phyloP scores from a whole-genome alignment of 2,329 filamentous ascomycete species.

The Exophiala sp. region DNA sequence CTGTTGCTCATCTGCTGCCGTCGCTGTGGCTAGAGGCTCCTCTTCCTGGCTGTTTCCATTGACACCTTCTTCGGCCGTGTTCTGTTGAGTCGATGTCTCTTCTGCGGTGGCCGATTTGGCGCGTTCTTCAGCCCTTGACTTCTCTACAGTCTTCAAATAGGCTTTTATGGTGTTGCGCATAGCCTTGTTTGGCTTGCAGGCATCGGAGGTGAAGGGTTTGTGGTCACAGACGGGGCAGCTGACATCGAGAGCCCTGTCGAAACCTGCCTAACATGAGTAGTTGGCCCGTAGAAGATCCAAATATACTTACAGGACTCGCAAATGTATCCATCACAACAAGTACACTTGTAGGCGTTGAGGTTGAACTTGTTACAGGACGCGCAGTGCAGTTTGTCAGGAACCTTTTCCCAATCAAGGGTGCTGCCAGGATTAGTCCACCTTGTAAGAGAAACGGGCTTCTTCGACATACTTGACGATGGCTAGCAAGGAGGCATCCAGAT shows the following conservation, averaged over 20 bases:
- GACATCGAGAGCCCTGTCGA: constrained; percentile 54
- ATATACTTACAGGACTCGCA: constrained; percentile 71
- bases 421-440: constrained; percentile 41
- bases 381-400: constrained; percentile 94
- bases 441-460: neutral
- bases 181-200: constrained; percentile 83
- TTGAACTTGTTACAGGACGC: constrained; percentile 87
- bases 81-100: constrained; percentile 8
- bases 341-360: constrained; percentile 81
- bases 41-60: constrained; percentile 10
- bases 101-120: constrained; percentile 33
- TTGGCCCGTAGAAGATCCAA: neutral
- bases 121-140: constrained; percentile 68
- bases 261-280: constrained; percentile 19
- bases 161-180: constrained; percentile 88
- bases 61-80: constrained; percentile 1
- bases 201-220: constrained; percentile 73
- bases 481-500: constrained; percentile 19
- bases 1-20: constrained; percentile 1
- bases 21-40: neutral
- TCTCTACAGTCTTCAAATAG: constrained; percentile 84
- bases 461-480: constrained; percentile 30
- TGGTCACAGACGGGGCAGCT: constrained; percentile 93
- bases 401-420: constrained; percentile 71
- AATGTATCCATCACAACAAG: constrained; percentile 92